Conservation (phyloP, 2,329 filamentous ascomycete genomes). For the Fusarium oxysporum region DNA sequence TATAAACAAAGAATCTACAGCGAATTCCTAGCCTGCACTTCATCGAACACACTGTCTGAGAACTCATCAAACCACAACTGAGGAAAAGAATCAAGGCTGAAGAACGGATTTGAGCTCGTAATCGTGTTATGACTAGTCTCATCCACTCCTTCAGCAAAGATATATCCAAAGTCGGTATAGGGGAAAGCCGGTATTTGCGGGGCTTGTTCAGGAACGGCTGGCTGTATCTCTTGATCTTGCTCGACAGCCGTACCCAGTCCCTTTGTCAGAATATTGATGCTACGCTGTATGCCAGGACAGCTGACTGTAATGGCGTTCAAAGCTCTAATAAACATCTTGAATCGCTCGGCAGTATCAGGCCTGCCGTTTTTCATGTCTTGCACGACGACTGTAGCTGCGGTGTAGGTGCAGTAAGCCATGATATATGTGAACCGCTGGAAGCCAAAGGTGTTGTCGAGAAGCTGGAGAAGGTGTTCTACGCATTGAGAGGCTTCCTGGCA, state of each 20-base stretch:
- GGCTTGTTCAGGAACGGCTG: neutral
- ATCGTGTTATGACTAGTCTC: neutral
- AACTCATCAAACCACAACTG: neutral
- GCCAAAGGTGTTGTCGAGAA: neutral
- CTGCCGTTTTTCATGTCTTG: neutral
- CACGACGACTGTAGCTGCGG: neutral
- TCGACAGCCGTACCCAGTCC: neutral
- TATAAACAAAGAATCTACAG: too few relatives aligned
- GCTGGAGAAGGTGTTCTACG: neutral
- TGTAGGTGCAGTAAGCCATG: conserved; percentile 8
- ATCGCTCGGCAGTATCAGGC: neutral
- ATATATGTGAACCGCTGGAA: neutral
- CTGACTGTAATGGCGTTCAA: neutral
- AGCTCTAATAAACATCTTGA: neutral
- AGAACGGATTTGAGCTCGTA: neutral
- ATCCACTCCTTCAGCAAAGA: neutral
- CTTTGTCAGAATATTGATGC: neutral
- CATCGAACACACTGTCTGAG: neutral
- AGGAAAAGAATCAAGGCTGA: neutral
- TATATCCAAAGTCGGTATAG: neutral
- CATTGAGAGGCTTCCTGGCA: neutral
- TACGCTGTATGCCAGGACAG: neutral
- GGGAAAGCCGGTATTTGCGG: neutral
- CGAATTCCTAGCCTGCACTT: neutral
- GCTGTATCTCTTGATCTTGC: too few relatives aligned